Evolutionary conservation across 192 early-diverging fungal species (phyloP), one percentile per base, ranked within the genome.

Genomic region (Mortierella hygrophila): DNA sequence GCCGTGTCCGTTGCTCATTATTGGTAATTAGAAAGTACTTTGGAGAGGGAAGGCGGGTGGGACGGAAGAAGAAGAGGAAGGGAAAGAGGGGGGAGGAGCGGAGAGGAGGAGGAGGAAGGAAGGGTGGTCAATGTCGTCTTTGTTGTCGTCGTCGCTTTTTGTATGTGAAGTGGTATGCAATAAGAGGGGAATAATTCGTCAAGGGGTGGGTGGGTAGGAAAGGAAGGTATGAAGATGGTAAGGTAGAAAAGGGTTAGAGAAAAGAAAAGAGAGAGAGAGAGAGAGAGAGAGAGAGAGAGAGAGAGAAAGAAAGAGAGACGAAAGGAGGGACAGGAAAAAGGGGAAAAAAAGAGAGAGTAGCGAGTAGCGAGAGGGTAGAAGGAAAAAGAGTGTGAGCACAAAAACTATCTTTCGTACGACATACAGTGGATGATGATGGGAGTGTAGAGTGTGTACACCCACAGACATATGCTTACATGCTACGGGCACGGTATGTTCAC

Each of bases 1-100:
- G 79, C 84, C 79, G 65, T 81, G 84, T 74, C 84, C 84, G 83
- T 85, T 85, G 74, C 74, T 86, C 84, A 81, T 86, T 68, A 70
- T 74, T 38, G 38, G 54, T 41, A 32, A 40, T 16, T 21, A 68
- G 47, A 3, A 60, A 32, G 38, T 6, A 46, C 4, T 70, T 47
- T 42, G 38, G 65, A 38, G 35, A n/a, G 63, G 21, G 26, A 32
- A 10, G 21, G 16, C 47, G 55, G 13, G 21, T 68, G 38, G 11
- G 75, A 77, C 15, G 13, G 73, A 16, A 32, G 8, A 13, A 57
- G 18, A 21, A 49, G n/a, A 35, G 46, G 18, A 18, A 13, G 18
- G 52, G 47, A 20, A 74, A 37, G 37, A 68, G 75, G 42, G 41
- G 41, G 46, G 37, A 37, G 29, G 37, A 20, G 55, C 8, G 46